These are phyloP conservation scores for Echria macrotheca DNA, from an alignment of 495 filamentous ascomycete genomes.

Conservation along the genomic window DNA sequence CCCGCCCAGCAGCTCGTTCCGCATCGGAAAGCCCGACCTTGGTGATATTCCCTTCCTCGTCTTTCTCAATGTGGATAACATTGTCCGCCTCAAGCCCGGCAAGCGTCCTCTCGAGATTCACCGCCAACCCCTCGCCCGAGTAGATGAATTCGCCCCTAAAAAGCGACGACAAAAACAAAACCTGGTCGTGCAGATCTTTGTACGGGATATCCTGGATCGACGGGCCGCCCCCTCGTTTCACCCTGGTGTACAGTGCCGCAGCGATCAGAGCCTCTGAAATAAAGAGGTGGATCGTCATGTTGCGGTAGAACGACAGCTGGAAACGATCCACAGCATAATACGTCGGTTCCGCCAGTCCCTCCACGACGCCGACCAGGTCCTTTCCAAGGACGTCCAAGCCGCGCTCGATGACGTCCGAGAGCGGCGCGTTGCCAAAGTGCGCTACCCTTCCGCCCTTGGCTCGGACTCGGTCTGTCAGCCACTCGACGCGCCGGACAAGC, in stretches of 20 bases:
- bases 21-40: conserved; percentile 67
- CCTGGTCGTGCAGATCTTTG: conserved; percentile 63
- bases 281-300: conserved; percentile 98
- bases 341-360: conserved; percentile 77
- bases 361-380: conserved; percentile 73
- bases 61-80: conserved; percentile 65
- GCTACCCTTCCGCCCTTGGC: conserved; percentile 86
- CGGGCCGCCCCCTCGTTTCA: conserved; percentile 83
- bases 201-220: conserved; percentile 74
- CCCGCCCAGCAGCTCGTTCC: conserved; percentile 72
- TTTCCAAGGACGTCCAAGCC: conserved; percentile 87
- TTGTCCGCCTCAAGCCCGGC: conserved; percentile 69
- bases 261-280: conserved; percentile 86
- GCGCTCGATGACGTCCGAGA: conserved; percentile 76
- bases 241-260: conserved; percentile 78
- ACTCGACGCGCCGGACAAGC: conserved; percentile 79
- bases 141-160: conserved; percentile 98
- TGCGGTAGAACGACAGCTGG: conserved; percentile 94
- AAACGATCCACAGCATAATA: conserved; percentile 94
- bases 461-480: conserved; percentile 78
- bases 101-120: conserved; percentile 76
- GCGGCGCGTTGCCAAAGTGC: conserved; percentile 77
- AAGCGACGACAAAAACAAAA: conserved; percentile 81
- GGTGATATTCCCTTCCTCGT: conserved; percentile 48
- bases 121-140: conserved; percentile 71